These are phyloP conservation scores for Dipodascus geniculatus DNA, from an alignment of 805 yeast genomes.

Conservation along the genomic window DNA sequence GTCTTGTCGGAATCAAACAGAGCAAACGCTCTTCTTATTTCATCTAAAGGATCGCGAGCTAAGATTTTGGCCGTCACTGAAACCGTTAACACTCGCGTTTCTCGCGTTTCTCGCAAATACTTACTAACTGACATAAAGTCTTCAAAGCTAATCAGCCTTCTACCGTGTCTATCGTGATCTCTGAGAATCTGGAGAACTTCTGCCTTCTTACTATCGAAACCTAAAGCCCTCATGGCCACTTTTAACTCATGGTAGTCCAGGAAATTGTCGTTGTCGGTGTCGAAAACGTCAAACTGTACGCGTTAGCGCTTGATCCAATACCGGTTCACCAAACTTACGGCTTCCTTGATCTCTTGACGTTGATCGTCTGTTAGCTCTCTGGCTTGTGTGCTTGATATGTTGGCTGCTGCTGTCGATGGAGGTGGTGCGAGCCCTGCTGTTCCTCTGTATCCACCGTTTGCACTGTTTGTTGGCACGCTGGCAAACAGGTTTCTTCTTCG, in stretches of 20 bases:
- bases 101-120: conserved; percentile 17
- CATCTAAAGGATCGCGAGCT: conserved; percentile 86
- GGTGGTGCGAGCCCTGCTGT: neutral
- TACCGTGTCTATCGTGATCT: conserved; percentile 61
- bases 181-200: conserved; percentile 72
- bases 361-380: conserved; percentile 71
- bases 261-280: conserved; percentile 81
- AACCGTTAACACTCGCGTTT: conserved; percentile 10
- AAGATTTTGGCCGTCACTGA: conserved; percentile 69
- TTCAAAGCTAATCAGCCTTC: conserved; percentile 62
- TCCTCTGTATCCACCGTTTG: neutral
- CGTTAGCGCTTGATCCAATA: neutral
- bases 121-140: conserved; percentile 66
- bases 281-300: conserved; percentile 60
- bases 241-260: conserved; percentile 88
- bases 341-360: conserved; percentile 83
- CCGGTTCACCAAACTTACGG: conserved; percentile 29
- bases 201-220: conserved; percentile 72
- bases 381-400: neutral
- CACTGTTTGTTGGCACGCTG: conserved; percentile 1
- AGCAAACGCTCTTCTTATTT: conserved; percentile 78
- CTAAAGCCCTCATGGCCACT: conserved; percentile 88
- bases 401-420: neutral
- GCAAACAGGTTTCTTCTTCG: conserved; percentile 7
- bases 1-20: conserved; percentile 81